phyloP scores from a whole-genome alignment of 116 monocot species.

The Zostera marina region DNA sequence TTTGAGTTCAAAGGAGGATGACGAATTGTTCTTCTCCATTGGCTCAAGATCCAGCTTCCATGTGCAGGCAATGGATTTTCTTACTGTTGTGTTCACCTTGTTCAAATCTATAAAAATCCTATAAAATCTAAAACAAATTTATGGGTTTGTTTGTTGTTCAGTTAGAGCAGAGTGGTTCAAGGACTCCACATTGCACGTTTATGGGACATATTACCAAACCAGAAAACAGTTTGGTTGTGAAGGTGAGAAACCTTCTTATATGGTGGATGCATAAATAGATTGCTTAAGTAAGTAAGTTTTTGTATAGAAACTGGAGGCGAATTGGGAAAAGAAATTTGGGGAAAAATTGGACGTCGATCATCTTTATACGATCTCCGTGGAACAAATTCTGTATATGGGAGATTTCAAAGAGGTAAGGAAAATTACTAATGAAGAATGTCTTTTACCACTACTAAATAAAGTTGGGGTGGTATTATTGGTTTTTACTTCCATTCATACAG shows the following conservation, averaged over 20 bases:
- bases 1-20: conserved; percentile 17
- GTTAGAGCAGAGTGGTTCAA: conserved; percentile 60
- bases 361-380: conserved; percentile 53
- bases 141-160: conserved; percentile 9
- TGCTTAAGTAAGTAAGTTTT: neutral
- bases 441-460: neutral
- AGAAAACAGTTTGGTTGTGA: conserved; percentile 31
- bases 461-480: neutral
- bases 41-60: conserved; percentile 62
- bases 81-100: neutral
- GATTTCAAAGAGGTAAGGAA: conserved; percentile 76
- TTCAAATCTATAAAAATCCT: neutral
- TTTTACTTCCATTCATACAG: conserved; percentile 16
- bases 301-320: conserved; percentile 51
- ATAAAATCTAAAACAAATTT: neutral
- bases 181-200: conserved; percentile 78
- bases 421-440: neutral
- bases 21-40: conserved; percentile 9
- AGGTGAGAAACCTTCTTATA: conserved; percentile 18
- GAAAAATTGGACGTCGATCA: conserved; percentile 42
- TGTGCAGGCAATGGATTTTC: conserved; percentile 38
- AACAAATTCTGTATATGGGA: conserved; percentile 57
- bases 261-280: no score
- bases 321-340: conserved; percentile 84
- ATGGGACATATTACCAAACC: conserved; percentile 55